phyloP scores from a whole-genome alignment of 257 asterid species.

The Cordia subcordata region DNA sequence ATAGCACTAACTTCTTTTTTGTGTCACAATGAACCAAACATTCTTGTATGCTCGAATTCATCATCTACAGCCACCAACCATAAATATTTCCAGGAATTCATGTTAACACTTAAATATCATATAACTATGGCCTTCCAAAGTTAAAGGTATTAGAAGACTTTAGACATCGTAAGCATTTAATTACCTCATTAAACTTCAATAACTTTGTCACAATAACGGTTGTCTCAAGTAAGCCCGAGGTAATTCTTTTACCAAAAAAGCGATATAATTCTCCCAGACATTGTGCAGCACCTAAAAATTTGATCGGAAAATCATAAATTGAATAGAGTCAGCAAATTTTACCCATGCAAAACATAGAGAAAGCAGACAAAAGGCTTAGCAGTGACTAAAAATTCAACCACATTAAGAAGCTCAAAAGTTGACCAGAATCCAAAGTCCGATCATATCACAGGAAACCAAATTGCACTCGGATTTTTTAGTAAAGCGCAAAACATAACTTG shows the following conservation, averaged over 20 bases:
- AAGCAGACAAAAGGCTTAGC: background rate
- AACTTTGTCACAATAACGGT: conserved; percentile 67
- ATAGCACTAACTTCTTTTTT: too few species aligned
- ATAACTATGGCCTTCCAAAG: too few species aligned
- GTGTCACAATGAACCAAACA: too few species aligned
- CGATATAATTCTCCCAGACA: conserved; percentile 90
- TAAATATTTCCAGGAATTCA: too few species aligned
- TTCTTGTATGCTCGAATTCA: too few species aligned
- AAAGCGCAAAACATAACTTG: background rate
- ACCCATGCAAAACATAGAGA: conserved; percentile 2
- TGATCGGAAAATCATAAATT: conserved; percentile 11
- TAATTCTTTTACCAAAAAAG: conserved; percentile 73
- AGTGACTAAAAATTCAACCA: background rate
- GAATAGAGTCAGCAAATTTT: conserved; percentile 4
- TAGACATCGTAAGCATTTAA: conserved; percentile 11
- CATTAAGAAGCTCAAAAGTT: background rate
- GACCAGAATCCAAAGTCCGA: background rate
- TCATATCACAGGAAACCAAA: background rate
- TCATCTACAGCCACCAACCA: too few species aligned
- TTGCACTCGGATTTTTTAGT: background rate
- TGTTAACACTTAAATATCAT: too few species aligned
- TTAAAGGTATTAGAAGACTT: background rate
- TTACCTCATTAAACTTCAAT: conserved; percentile 81
- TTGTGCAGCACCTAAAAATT: conserved; percentile 73
- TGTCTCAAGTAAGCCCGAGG: conserved; percentile 91